A percentile compares a stretch with the other conserved stretches of the same genome.
phyloP scores from a whole-genome alignment of 78 protist genomes.

The Mantamonas sphyraenae region DNA sequence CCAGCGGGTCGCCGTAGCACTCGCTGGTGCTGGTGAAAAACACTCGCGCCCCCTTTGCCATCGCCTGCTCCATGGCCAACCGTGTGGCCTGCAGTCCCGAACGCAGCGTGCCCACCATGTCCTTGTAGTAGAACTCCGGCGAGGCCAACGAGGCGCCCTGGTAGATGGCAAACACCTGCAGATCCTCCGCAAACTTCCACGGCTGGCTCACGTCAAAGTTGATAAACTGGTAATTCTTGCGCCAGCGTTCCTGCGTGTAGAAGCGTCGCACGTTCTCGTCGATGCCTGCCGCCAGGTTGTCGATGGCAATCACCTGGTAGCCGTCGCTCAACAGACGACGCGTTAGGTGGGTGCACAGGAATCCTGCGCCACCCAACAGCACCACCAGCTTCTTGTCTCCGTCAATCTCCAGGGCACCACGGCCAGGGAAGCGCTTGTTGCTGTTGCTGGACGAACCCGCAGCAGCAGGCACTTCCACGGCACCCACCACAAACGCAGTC shows the following conservation, averaged over 20 bases:
- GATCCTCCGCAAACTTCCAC: not conserved
- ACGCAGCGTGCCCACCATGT: not conserved
- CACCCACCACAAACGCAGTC: too few species aligned
- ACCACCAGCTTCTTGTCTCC: not conserved
- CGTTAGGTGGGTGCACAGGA: not conserved
- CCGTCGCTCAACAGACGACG: not conserved
- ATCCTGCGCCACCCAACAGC: not conserved
- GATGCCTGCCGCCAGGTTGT: not conserved
- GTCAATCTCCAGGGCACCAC: not conserved
- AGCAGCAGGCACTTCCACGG: too few species aligned
- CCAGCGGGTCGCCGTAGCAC: not conserved
- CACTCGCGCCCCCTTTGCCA: not conserved
- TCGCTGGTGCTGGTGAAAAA: not conserved
- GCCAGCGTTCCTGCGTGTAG: not conserved
- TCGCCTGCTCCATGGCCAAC: not conserved
- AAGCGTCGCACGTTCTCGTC: not conserved
- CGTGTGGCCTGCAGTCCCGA: not conserved
- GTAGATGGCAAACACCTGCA: not conserved
- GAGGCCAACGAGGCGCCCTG: not conserved
- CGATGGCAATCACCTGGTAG: not conserved
- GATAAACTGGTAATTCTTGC: not conserved
- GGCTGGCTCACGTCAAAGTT: not conserved
- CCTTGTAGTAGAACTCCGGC: not conserved
- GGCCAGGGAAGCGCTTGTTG: conserved; percentile 2
- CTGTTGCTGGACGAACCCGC: too few species aligned